Conservation (phyloP, 2,329 filamentous ascomycete genomes). For the Rhexocercosporidium sp. region DNA sequence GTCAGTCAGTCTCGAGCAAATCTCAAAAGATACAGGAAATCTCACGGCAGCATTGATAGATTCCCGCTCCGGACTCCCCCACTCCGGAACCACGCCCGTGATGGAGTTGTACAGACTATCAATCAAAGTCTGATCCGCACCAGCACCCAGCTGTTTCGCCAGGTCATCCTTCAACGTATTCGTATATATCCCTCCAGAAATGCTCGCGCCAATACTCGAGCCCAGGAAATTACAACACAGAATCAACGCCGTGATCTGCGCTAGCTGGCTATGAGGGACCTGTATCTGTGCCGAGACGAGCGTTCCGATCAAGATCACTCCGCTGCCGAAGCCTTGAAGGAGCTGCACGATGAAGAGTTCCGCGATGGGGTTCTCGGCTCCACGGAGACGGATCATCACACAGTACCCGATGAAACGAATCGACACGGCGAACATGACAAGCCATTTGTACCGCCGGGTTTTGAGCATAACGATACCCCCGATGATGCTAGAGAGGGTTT, state of each 20-base stretch:
- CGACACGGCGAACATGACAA: constrained; percentile 47
- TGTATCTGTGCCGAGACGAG: constrained; percentile 52
- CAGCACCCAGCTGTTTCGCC: constrained; percentile 44
- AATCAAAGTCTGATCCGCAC: constrained; percentile 42
- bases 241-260: constrained; percentile 53
- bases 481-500: constrained; percentile 49
- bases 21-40: background rate
- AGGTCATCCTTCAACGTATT: constrained; percentile 48
- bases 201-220: constrained; percentile 45
- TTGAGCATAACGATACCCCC: constrained; percentile 50
- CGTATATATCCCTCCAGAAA: constrained; percentile 57
- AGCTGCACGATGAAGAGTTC: constrained; percentile 55
- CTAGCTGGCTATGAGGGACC: constrained; percentile 51
- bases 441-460: constrained; percentile 52
- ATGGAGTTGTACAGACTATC: constrained; percentile 52
- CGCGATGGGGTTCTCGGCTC: constrained; percentile 45
- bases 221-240: constrained; percentile 50
- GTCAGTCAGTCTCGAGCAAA: background rate
- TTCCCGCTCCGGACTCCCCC: constrained; percentile 47
- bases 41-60: constrained; percentile 50
- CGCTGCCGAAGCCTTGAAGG: constrained; percentile 54
- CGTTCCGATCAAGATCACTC: constrained; percentile 50
- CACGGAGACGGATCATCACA: constrained; percentile 55
- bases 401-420: constrained; percentile 55
- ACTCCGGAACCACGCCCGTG: constrained; percentile 46